A percentile compares a stretch with the other conserved stretches of the same genome.
Evolutionary conservation across 768 basidiomycete species (phyloP).

Genomic region (Amanita fuliginea): DNA sequence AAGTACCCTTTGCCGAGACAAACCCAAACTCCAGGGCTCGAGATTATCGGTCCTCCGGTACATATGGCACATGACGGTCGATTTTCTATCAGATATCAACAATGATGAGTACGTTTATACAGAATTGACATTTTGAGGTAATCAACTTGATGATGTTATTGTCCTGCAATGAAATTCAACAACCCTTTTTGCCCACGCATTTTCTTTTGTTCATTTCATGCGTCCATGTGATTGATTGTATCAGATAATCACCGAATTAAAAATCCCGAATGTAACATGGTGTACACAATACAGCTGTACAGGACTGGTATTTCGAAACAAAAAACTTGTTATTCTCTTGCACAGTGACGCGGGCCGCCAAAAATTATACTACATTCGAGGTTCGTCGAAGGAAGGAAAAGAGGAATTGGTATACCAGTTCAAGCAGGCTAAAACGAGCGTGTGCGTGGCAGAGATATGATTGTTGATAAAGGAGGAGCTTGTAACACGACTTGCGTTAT

Average conservation of each 20-base stretch:
- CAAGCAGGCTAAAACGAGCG: background rate
- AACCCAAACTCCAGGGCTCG: conserved; percentile 27
- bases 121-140: background rate
- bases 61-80: conserved; percentile 27
- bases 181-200: background rate
- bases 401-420: background rate
- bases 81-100: conserved; percentile 13
- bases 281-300: background rate
- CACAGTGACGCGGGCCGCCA: background rate
- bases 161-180: background rate
- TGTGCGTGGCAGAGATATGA: background rate
- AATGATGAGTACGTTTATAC: background rate
- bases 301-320: background rate
- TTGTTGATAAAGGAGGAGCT: background rate
- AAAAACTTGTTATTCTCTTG: background rate
- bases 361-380: background rate
- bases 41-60: conserved; percentile 19
- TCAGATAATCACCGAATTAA: background rate
- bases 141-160: background rate
- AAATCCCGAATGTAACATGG: background rate
- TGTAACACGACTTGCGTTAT: background rate
- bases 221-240: background rate
- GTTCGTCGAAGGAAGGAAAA: background rate
- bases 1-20: conserved; percentile 23
- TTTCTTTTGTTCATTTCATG: background rate